Conservation (phyloP, 148 eudicot species). For the Diospyros lotus region DNA sequence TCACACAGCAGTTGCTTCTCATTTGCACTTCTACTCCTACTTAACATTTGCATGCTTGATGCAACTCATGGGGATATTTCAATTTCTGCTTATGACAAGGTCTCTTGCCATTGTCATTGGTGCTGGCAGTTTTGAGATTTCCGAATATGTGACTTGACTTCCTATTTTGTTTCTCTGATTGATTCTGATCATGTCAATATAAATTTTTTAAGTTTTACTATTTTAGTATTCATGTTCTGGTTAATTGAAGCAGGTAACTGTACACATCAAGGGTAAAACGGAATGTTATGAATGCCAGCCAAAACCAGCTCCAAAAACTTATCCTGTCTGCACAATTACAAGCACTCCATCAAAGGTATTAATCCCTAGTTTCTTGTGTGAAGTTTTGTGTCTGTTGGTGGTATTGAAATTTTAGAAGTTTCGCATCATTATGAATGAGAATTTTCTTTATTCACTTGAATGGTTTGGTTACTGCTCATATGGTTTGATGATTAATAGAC, state of each 20-base stretch:
- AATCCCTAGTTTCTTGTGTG: background rate
- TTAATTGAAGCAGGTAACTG: conserved; percentile 63
- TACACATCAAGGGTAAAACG: conserved; percentile 80
- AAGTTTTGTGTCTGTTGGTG: background rate
- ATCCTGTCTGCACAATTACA: conserved; percentile 99
- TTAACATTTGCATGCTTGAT: no score
- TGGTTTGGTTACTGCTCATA: background rate
- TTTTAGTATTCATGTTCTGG: background rate
- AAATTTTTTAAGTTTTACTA: no score
- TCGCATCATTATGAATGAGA: background rate
- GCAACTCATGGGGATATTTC: no score
- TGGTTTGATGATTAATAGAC: background rate
- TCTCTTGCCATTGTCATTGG: no score
- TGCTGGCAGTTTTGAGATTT: background rate
- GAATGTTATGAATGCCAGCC: conserved; percentile 98
- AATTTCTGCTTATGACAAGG: no score
- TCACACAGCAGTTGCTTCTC: no score
- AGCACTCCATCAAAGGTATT: conserved; percentile 95
- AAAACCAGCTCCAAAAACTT: conserved; percentile 92
- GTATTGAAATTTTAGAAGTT: background rate
- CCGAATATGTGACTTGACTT: background rate
- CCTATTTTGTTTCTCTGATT: background rate
- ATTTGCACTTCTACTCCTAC: no score
- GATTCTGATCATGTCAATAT: background rate
- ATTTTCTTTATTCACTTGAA: background rate